phyloP scores from a whole-genome alignment of 164 flowering plant genomes.

The Kalanchoe fedtschenkoi region DNA sequence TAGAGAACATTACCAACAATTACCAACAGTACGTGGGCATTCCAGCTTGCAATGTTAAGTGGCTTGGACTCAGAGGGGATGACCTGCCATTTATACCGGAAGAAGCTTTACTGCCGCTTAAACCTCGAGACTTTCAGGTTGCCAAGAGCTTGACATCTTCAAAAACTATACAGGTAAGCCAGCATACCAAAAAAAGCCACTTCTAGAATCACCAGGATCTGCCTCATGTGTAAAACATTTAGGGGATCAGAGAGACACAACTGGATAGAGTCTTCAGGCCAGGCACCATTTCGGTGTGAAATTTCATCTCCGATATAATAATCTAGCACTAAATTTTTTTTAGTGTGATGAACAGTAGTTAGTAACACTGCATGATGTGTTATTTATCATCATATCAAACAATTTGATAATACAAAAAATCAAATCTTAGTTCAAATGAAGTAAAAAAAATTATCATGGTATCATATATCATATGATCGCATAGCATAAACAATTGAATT shows the following conservation, averaged over 20 bases:
- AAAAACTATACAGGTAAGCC: conserved; percentile 50
- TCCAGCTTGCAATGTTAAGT: conserved; percentile 89
- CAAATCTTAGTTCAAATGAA: too few relatives aligned
- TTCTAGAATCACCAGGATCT: not conserved
- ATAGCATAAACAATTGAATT: too few relatives aligned
- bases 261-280: not conserved
- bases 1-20: not conserved
- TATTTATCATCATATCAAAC: too few relatives aligned
- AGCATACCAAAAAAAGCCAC: not conserved
- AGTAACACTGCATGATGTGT: too few relatives aligned
- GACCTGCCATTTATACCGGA: conserved; percentile 67
- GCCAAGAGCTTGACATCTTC: conserved; percentile 81
- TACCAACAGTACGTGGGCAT: not conserved
- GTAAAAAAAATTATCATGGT: too few relatives aligned
- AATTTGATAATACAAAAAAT: too few relatives aligned
- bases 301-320: too few relatives aligned
- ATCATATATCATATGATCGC: too few relatives aligned
- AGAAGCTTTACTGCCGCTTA: conserved; percentile 53
- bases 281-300: too few relatives aligned
- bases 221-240: not conserved
- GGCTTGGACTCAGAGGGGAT: conserved; percentile 75
- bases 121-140: conserved; percentile 68
- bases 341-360: too few relatives aligned
- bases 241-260: not conserved
- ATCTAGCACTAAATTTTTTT: too few relatives aligned